phyloP scores from a whole-genome alignment of 257 asterid species.

The Fraxinus americana region DNA sequence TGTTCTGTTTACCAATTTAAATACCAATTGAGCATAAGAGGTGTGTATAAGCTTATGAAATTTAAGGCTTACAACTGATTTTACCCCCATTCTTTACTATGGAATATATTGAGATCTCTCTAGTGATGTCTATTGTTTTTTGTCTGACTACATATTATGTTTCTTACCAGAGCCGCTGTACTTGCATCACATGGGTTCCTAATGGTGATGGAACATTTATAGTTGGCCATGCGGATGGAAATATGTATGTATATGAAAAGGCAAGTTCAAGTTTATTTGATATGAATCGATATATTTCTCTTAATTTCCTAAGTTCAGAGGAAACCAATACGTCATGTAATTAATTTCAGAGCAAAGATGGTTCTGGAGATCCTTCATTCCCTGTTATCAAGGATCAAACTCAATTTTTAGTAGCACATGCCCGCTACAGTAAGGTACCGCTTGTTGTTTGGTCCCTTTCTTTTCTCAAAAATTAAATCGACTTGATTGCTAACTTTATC shows the following conservation, averaged over 20 bases:
- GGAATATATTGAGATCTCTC: background rate
- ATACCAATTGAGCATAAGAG: background rate
- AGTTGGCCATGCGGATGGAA: slow-evolving; percentile 95
- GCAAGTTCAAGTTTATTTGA: slow-evolving; percentile 50
- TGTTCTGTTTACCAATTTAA: background rate
- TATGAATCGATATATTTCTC: slow-evolving; percentile 3
- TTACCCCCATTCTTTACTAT: background rate
- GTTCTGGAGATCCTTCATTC: slow-evolving; percentile 93
- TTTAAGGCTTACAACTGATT: background rate
- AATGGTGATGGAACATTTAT: slow-evolving; percentile 85
- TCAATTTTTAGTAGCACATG: slow-evolving; percentile 92
- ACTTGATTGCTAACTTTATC: too few species aligned
- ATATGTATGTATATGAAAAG: slow-evolving; percentile 86
- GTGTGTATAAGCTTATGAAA: background rate
- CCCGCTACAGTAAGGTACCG: too few species aligned
- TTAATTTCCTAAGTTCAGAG: background rate
- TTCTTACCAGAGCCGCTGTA: slow-evolving; percentile 76
- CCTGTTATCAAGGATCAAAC: slow-evolving; percentile 91
- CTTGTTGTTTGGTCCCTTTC: too few species aligned
- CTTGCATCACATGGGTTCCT: too few species aligned
- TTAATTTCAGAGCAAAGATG: slow-evolving; percentile 77
- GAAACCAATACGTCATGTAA: slow-evolving; percentile 10
- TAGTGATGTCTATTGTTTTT: background rate
- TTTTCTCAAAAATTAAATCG: too few species aligned
- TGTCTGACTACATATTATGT: slow-evolving; percentile 19